Conservation (phyloP, 768 basidiomycete genomes). For the Mycena olivaceomarginata region DNA sequence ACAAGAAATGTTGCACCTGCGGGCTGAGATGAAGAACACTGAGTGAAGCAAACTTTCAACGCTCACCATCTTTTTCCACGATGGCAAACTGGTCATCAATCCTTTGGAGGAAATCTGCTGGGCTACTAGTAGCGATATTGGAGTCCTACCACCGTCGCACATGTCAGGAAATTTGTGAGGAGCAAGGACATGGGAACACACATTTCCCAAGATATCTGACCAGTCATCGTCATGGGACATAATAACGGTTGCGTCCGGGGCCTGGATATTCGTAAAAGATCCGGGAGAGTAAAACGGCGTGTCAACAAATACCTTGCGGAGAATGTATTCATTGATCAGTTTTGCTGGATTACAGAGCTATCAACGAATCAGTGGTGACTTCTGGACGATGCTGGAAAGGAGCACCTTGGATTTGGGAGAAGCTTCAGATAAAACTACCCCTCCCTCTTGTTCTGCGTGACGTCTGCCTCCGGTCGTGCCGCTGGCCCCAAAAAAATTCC, state of each 20-base stretch:
- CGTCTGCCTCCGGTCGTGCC: background rate
- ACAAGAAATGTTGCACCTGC: background rate
- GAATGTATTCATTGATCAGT: slow-evolving; percentile 10
- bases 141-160: background rate
- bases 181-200: background rate
- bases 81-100: background rate
- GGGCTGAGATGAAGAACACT: background rate
- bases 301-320: background rate
- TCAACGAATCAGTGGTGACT: background rate
- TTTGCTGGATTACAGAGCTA: slow-evolving; percentile 2
- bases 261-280: background rate
- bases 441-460: background rate
- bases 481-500: background rate
- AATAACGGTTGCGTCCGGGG: background rate
- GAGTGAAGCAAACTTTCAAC: background rate
- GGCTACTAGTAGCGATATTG: background rate
- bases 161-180: background rate
- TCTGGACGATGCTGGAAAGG: background rate
- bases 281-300: background rate
- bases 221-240: background rate
- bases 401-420: background rate
- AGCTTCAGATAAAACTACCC: background rate
- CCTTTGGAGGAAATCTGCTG: background rate
- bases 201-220: background rate
- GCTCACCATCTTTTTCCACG: background rate